Percentiles rank a stretch among this genome's conserved stretches.
Conservation (phyloP, 352 stramenopile genomes). For the Globisporangium takayamanum region DNA sequence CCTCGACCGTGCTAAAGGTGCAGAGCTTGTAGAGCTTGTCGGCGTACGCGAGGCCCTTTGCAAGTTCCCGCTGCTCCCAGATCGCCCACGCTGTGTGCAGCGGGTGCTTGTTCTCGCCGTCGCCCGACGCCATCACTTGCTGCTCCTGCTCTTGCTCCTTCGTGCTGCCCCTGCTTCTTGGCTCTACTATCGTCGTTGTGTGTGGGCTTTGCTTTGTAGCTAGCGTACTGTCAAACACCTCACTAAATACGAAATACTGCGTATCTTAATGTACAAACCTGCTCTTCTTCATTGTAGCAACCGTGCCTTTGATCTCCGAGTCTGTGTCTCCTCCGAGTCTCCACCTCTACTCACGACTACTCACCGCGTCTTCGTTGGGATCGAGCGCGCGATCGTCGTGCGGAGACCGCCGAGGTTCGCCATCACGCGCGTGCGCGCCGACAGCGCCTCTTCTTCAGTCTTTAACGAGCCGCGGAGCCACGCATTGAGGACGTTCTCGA, state of each 20-base stretch:
- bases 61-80: constrained; percentile 80
- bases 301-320: no score
- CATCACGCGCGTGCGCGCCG: constrained; percentile 6
- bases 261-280: no score
- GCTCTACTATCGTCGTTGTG: not conserved
- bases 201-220: no score
- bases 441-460: constrained; percentile 8
- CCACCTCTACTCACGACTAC: not conserved
- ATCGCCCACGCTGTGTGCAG: constrained; percentile 83
- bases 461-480: constrained; percentile 9
- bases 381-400: constrained; percentile 14
- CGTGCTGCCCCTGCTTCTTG: not conserved
- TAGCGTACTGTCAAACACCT: no score
- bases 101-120: constrained; percentile 55
- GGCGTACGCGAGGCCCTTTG: constrained; percentile 72
- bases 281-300: no score
- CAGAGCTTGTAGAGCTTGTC: constrained; percentile 88
- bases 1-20: constrained; percentile 79
- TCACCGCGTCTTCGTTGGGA: constrained; percentile 5
- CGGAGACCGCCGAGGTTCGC: constrained; percentile 14
- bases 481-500: constrained; percentile 12
- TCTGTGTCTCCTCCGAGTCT: not conserved
- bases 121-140: constrained; percentile 29
- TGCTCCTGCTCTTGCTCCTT: not conserved
- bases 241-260: no score